Evolutionary conservation across 139 green algal species (phyloP), one percentile per base, ranked within the genome.

Genomic region (Tetradesmus lagerheimii): DNA sequence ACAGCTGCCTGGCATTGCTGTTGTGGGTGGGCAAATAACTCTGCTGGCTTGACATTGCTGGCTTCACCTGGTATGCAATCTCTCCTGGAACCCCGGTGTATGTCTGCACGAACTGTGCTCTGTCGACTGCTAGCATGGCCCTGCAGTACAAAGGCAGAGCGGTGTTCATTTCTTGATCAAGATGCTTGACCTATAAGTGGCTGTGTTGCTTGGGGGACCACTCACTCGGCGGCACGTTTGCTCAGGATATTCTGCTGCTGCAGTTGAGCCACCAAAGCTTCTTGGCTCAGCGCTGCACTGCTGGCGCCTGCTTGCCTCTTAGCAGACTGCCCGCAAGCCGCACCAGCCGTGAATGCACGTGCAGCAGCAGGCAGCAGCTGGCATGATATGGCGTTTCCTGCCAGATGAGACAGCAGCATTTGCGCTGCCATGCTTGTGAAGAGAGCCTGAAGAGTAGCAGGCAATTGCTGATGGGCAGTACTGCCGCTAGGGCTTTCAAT

Each of bases 41-140:
- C n/a, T n/a, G n/a, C n/a, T n/a, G n/a, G n/a, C n/a, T n/a, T 50
- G 43, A 50, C 43, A 50, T 50, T 50, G 43, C 43, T 50, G 43
- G 50, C 29, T 23, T 35, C 67, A 87, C 81, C 50, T 77, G 31
- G 34, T 87, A 87, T 34, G 34, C 81, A 15, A 77, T 29, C 45
- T 8, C 27, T 0, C 53, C 81, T 37, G 81, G 81, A 1, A 87
- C 81, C 16, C 81, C 81, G 8, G 34, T 20, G 35, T 76, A 87
- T 9, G 50, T 34, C 50, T 77, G n/a, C 23, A 87, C 81, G 35
- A 57, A 87, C 34, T 87, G 53, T 4, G 34, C 34, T 34, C 53
- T 45, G 34, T 87, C 81, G 8, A 87, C 53, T 25, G 81, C 81
- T 35, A 41, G 53, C 81, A 87, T 50, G 16, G 81, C 81, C 29